These are phyloP conservation scores for Arthroderma sp. DNA, from an alignment of 2,329 filamentous ascomycete genomes.

Conservation along the genomic window DNA sequence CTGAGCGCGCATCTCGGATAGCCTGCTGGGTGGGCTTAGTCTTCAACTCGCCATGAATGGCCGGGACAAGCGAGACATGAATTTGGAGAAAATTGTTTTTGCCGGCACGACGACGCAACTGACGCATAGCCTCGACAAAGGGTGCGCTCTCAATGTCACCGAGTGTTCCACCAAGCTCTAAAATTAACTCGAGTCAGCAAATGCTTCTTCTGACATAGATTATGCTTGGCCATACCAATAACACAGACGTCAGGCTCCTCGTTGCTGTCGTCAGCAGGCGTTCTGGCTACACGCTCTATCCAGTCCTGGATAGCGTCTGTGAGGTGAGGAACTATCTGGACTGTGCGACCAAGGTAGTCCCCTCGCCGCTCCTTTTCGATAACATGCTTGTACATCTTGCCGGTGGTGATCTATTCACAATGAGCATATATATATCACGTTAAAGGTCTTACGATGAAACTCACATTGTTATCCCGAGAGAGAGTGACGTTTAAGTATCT, in stretches of 20 bases:
- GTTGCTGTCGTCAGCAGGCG: conserved; percentile 74
- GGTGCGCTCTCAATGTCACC: conserved; percentile 75
- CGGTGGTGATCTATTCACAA: conserved; percentile 60
- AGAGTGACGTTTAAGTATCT: conserved; percentile 73
- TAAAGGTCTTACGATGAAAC: background rate
- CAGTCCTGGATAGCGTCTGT: conserved; percentile 72
- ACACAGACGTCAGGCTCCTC: conserved; percentile 86
- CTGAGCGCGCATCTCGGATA: conserved; percentile 70
- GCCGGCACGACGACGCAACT: conserved; percentile 59
- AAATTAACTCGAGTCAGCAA: background rate
- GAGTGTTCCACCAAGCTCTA: conserved; percentile 38
- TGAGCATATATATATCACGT: background rate
- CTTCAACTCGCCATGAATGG: conserved; percentile 67
- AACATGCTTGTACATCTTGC: conserved; percentile 87
- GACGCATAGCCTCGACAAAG: conserved; percentile 73
- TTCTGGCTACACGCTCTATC: conserved; percentile 73
- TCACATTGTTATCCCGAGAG: conserved; percentile 65
- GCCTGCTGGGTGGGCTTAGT: conserved; percentile 94
- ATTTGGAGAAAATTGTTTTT: conserved; percentile 76
- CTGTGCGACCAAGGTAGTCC: conserved; percentile 77
- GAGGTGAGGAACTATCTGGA: conserved; percentile 76
- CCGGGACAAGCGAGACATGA: conserved; percentile 75
- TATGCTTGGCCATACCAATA: conserved; percentile 38
- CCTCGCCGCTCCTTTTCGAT: conserved; percentile 60
- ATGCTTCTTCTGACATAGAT: conserved; percentile 23